Evolutionary conservation across 2,329 filamentous ascomycete genomes (phyloP).

Genomic region (Colletotrichum sojae): DNA sequence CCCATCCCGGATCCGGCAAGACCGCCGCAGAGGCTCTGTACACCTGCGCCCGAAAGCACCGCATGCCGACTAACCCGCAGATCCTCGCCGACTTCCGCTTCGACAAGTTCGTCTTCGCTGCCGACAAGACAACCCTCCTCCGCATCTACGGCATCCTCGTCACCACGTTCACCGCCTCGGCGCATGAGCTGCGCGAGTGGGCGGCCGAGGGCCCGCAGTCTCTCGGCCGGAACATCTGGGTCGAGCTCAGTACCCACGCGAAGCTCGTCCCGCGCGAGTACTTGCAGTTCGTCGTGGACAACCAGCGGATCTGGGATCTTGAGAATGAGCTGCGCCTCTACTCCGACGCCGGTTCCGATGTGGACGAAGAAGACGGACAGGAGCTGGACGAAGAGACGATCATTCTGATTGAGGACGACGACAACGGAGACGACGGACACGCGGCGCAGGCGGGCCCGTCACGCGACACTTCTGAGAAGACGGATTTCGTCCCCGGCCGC

Average conservation of each 20-base stretch:
- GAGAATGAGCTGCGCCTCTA: neutral
- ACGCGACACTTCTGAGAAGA: neutral
- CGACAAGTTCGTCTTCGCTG: neutral
- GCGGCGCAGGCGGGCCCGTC: neutral
- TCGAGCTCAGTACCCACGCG: neutral
- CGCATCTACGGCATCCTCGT: slow-evolving; percentile 20
- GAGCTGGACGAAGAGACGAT: neutral
- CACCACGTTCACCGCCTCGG: neutral
- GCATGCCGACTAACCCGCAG: neutral
- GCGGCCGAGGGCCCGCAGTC: neutral
- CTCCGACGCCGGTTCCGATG: neutral
- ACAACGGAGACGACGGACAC: neutral
- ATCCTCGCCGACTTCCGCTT: slow-evolving; percentile 11
- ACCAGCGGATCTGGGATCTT: slow-evolving; percentile 2
- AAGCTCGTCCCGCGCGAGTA: neutral
- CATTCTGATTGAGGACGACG: neutral
- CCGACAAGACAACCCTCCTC: slow-evolving; percentile 15
- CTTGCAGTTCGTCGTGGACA: neutral
- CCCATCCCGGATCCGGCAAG: neutral
- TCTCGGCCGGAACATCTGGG: neutral
- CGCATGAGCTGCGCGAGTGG: slow-evolving; percentile 11
- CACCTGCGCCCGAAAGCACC: neutral
- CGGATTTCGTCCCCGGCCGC: too few relatives aligned
- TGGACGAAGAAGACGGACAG: neutral
- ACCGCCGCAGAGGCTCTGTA: neutral